Percentiles rank a stretch among this genome's conserved stretches.
phyloP scores from a whole-genome alignment of 371 early-diverging fungal species.

The Mortierella sp. region DNA sequence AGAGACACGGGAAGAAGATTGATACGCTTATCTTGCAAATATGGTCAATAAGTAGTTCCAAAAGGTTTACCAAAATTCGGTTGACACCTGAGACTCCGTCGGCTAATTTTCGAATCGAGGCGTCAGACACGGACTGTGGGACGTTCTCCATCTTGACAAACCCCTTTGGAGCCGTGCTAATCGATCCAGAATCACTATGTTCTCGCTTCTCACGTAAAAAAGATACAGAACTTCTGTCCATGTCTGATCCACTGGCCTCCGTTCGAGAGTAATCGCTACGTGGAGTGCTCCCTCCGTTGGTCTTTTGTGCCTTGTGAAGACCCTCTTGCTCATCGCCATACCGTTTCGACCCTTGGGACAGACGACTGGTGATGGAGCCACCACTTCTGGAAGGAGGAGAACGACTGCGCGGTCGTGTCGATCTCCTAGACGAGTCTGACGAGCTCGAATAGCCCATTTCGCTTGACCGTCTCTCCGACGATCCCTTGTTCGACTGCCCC shows the following conservation, averaged over 20 bases:
- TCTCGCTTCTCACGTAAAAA: conserved; percentile 24
- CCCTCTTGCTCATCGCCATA: conserved; percentile 14
- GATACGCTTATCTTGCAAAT: too few relatives aligned
- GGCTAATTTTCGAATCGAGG: conserved; percentile 28
- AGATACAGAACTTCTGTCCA: conserved; percentile 23
- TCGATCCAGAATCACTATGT: not conserved
- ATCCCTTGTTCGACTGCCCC: not conserved
- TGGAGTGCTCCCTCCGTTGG: conserved; percentile 27
- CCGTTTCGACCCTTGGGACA: conserved; percentile 28
- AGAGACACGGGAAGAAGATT: too few relatives aligned
- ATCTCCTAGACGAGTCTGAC: not conserved
- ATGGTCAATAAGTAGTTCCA: too few relatives aligned
- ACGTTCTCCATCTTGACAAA: conserved; percentile 49
- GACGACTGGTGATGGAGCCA: conserved; percentile 18
- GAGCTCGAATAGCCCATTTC: not conserved
- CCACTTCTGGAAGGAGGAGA: conserved; percentile 14
- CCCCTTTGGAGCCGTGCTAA: conserved; percentile 16
- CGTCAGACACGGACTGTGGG: conserved; percentile 31
- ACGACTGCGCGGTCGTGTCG: conserved; percentile 6
- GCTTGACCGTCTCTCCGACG: conserved; percentile 1
- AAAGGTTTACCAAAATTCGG: conserved; percentile 37
- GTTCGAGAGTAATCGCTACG: conserved; percentile 17
- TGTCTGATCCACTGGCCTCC: not conserved
- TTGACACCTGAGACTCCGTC: conserved; percentile 36
- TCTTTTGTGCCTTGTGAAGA: conserved; percentile 29